Base-by-base conservation (phyloP, 108 stramenopile genomes). In the Nitzschia putrida region DNA sequence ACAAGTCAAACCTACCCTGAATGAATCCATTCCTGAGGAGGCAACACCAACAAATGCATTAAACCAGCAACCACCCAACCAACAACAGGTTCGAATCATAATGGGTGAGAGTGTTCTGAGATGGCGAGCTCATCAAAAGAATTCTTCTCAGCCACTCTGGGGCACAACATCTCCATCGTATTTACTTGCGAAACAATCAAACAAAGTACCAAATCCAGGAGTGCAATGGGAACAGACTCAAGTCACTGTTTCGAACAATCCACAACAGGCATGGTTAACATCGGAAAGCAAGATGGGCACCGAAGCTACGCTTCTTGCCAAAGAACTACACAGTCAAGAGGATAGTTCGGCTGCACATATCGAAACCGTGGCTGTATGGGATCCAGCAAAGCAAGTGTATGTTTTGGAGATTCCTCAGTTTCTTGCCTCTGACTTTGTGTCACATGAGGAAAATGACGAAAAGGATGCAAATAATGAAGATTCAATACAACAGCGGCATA, bases 311-410 rank as follows among this genome's bases (percentile, higher is more conserved):
- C 5, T 18, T 20, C 18, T 50, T 4, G 18, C 49, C 49, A 50
- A 50, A 20, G 49, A 55, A 55, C 22, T 24, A 4, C 20, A 13
- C 3, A 23, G 13, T 22, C 20, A 20, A 3, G 24, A 21, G 3
- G 24, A 20, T 3, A 22, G 54, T 55, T 24, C 54, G 24, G 24
- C 54, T 21, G 4, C 29, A 34, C 44, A 57, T n/a, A 29, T 68
- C 9, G 68, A 68, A 24, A 41, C 41, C 18, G 53, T 68, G 12
- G 68, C 68, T n/a, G 12, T 68, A 7, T 68, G 68, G 68, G 68
- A 68, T 14, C 42, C 68, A n/a, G 7, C 8, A 68, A 44, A 25
- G 44, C 54, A 56, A 0, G 55, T 57, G 1, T 68, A 68, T 20
- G 34, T 26, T 41, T 57, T 68, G 55, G 68, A 68, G 45, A 56